Percentiles rank a stretch among this genome's conserved stretches.
These are phyloP conservation scores for Laguncularia racemosa DNA, from an alignment of 345 rosid genomes.

Conservation along the genomic window DNA sequence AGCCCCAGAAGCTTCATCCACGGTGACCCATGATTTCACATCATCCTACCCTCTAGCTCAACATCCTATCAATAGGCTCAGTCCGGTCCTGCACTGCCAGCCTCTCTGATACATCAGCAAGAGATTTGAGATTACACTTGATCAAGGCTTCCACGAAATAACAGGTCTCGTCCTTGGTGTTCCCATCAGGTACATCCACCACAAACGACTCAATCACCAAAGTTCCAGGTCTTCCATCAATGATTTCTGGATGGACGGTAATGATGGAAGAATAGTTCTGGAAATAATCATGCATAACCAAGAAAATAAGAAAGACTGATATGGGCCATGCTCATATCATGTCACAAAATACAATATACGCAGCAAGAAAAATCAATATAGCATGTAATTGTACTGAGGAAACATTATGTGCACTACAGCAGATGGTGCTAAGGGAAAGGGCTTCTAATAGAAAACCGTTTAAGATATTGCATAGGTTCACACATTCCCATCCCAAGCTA, in stretches of 20 bases:
- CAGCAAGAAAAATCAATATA: too few relatives aligned
- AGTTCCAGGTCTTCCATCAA: constrained; percentile 76
- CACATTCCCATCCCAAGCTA: too few relatives aligned
- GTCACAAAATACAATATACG: too few relatives aligned
- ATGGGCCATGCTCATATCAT: too few relatives aligned
- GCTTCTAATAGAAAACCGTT: too few relatives aligned
- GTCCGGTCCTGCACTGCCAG: constrained; percentile 68
- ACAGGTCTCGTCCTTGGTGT: constrained; percentile 93
- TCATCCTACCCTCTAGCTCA: constrained; percentile 6
- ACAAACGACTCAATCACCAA: constrained; percentile 83
- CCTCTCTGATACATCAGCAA: constrained; percentile 80
- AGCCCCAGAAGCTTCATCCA: constrained; percentile 50
- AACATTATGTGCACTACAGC: too few relatives aligned
- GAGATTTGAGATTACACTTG: constrained; percentile 86
- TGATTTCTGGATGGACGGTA: constrained; percentile 85
- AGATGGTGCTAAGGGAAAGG: too few relatives aligned
- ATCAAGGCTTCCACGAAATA: constrained; percentile 90
- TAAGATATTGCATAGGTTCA: too few relatives aligned
- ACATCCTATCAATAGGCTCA: constrained; percentile 41
- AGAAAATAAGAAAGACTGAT: too few relatives aligned
- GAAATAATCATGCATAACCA: not conserved
- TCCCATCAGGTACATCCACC: constrained; percentile 91
- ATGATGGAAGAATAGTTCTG: constrained; percentile 95
- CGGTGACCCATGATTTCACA: constrained; percentile 22
- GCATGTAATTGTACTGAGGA: too few relatives aligned